Conservation (phyloP, 1,284 basidiomycete genomes). For the Ustilago trichophora region DNA sequence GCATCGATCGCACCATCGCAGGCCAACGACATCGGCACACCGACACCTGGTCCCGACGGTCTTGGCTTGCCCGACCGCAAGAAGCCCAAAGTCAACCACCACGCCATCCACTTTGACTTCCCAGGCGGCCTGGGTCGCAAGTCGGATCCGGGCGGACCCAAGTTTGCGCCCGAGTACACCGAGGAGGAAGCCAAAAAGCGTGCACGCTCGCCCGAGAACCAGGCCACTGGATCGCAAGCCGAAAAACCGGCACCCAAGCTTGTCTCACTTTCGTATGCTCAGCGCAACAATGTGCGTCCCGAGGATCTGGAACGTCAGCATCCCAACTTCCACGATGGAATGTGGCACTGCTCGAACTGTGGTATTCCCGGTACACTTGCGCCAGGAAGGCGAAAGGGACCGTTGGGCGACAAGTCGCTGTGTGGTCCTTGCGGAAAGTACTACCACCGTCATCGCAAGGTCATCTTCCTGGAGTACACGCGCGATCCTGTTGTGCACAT, state of each 20-base stretch:
- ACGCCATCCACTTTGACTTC: conserved; percentile 59
- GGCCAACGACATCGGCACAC: conserved; percentile 43
- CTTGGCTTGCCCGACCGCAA: conserved; percentile 46
- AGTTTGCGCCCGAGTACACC: conserved; percentile 43
- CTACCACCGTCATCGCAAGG: conserved; percentile 62
- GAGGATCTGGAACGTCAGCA: conserved; percentile 63
- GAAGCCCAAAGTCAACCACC: conserved; percentile 49
- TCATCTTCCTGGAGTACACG: conserved; percentile 56
- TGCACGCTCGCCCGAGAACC: conserved; percentile 43
- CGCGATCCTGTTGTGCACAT: conserved; percentile 56
- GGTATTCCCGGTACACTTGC: conserved; percentile 60
- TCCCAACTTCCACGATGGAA: conserved; percentile 62
- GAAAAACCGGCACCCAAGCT: conserved; percentile 41
- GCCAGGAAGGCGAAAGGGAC: conserved; percentile 74
- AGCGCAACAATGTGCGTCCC: conserved; percentile 53
- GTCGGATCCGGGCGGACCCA: conserved; percentile 47
- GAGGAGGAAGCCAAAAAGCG: conserved; percentile 50
- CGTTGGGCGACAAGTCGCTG: conserved; percentile 86
- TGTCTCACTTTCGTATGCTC: conserved; percentile 42
- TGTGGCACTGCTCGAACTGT: conserved; percentile 66
- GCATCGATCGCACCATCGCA: conserved; percentile 54
- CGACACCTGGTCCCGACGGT: conserved; percentile 48
- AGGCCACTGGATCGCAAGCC: conserved; percentile 35
- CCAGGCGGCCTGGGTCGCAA: conserved; percentile 61
- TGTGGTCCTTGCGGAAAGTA: conserved; percentile 87